Conservation (phyloP, 495 filamentous ascomycete species). For the Annulohypoxylon nitens region DNA sequence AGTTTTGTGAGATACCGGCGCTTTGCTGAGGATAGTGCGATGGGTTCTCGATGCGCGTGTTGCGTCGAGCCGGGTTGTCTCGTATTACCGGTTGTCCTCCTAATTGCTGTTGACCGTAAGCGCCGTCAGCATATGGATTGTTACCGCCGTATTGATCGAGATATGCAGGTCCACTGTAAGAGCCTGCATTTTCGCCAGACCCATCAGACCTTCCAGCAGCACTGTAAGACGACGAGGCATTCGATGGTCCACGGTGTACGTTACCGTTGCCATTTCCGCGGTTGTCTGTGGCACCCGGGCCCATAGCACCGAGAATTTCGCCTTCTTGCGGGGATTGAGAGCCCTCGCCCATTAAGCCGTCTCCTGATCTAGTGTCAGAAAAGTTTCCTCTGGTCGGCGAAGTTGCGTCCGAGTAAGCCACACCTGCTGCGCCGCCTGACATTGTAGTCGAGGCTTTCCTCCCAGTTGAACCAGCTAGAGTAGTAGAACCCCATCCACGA, state of each 20-base stretch:
- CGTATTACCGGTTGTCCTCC: slow-evolving; percentile 84
- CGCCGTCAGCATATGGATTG: slow-evolving; percentile 60
- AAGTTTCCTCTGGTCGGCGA: slow-evolving; percentile 77
- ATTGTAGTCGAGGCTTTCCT: slow-evolving; percentile 90
- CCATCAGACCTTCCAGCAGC: slow-evolving; percentile 83
- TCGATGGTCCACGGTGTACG: slow-evolving; percentile 91
- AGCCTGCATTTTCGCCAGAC: slow-evolving; percentile 75
- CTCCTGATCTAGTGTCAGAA: slow-evolving; percentile 80
- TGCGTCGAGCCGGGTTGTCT: slow-evolving; percentile 91
- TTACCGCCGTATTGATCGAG: slow-evolving; percentile 67
- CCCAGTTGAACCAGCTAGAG: slow-evolving; percentile 73
- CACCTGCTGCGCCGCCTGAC: slow-evolving; percentile 75
- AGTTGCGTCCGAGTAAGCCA: slow-evolving; percentile 79
- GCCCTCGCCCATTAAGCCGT: slow-evolving; percentile 72
- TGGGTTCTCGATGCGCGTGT: slow-evolving; percentile 93
- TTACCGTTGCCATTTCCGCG: slow-evolving; percentile 61
- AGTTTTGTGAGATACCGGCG: slow-evolving; percentile 98
- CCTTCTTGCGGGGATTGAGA: slow-evolving; percentile 73
- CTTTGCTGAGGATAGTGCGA: slow-evolving; percentile 89
- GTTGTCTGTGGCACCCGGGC: slow-evolving; percentile 75
- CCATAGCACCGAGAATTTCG: slow-evolving; percentile 78
- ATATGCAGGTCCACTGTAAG: slow-evolving; percentile 62
- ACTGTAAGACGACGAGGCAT: slow-evolving; percentile 97
- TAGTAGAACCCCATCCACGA: slow-evolving; percentile 93
- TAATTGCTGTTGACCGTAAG: slow-evolving; percentile 52